A percentile compares a stretch with the other conserved stretches of the same genome.
These are phyloP conservation scores for Neurospora sp. DNA, from an alignment of 495 filamentous ascomycete genomes.

Conservation along the genomic window DNA sequence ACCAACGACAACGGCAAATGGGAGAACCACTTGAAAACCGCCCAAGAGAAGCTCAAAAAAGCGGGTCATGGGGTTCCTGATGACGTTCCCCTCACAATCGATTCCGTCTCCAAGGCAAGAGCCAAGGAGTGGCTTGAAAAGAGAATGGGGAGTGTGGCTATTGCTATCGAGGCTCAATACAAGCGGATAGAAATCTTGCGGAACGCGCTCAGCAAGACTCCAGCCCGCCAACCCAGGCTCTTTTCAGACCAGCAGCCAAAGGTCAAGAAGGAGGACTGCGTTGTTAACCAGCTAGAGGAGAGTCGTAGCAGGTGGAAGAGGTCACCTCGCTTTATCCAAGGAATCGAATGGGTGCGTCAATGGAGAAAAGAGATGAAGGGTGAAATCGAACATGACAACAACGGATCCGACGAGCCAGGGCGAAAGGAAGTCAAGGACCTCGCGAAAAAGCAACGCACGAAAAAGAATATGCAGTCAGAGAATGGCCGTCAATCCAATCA, in stretches of 20 bases:
- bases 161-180: conserved; percentile 10
- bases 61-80: neutral
- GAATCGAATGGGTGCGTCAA: neutral
- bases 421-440: neutral
- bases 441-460: neutral
- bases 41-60: neutral
- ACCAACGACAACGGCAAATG: neutral
- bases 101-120: neutral
- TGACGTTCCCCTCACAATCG: neutral
- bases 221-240: neutral
- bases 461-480: neutral
- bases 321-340: neutral
- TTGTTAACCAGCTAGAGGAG: neutral
- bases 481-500: neutral
- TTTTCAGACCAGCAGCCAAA: neutral
- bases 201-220: conserved; percentile 6
- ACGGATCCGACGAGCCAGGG: neutral
- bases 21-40: neutral
- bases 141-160: conserved; percentile 11
- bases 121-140: neutral
- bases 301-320: neutral
- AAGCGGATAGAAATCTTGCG: conserved; percentile 13
- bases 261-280: neutral
- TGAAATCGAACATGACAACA: neutral
- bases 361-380: neutral